phyloP scores from a whole-genome alignment of 2,329 filamentous ascomycete species.

The Apiospora arundinis region DNA sequence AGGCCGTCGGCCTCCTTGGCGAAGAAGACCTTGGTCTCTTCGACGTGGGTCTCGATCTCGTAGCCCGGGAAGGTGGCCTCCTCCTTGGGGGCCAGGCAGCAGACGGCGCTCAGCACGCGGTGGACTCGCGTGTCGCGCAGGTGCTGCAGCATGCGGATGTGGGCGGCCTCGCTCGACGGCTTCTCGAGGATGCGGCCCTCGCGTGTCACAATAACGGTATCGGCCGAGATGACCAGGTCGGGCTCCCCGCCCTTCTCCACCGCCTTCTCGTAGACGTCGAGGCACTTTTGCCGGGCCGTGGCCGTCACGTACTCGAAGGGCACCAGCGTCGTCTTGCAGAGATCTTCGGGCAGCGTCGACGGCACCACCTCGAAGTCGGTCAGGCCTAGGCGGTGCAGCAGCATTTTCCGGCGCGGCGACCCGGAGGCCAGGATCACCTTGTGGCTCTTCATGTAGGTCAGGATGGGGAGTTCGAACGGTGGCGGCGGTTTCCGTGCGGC shows the following conservation, averaged over 20 bases:
- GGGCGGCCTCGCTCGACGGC: constrained; percentile 79
- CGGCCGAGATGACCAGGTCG: constrained; percentile 84
- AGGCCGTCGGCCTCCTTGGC: constrained; percentile 65
- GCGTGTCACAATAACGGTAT: constrained; percentile 84
- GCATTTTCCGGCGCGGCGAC: constrained; percentile 82
- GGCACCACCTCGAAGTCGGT: constrained; percentile 83
- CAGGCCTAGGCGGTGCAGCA: constrained; percentile 84
- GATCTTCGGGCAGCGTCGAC: constrained; percentile 83
- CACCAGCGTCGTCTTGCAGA: constrained; percentile 74
- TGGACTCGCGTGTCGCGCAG: constrained; percentile 80
- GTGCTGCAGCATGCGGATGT: constrained; percentile 82
- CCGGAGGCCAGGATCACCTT: constrained; percentile 89
- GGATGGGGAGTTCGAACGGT: constrained; percentile 79
- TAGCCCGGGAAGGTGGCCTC: constrained; percentile 88
- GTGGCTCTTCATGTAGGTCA: constrained; percentile 77
- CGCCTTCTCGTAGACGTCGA: constrained; percentile 68
- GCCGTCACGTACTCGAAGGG: constrained; percentile 91
- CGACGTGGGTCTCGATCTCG: constrained; percentile 77
- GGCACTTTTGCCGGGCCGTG: constrained; percentile 84
- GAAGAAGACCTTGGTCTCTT: constrained; percentile 93
- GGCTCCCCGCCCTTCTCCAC: constrained; percentile 65
- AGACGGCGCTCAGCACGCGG: constrained; percentile 85
- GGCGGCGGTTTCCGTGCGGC: constrained; percentile 54
- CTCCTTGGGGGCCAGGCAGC: constrained; percentile 80
- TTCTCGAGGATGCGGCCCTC: constrained; percentile 88